Base-by-base conservation (phyloP, 2,329 filamentous ascomycete genomes). In the Hymenoscyphus repandus region DNA sequence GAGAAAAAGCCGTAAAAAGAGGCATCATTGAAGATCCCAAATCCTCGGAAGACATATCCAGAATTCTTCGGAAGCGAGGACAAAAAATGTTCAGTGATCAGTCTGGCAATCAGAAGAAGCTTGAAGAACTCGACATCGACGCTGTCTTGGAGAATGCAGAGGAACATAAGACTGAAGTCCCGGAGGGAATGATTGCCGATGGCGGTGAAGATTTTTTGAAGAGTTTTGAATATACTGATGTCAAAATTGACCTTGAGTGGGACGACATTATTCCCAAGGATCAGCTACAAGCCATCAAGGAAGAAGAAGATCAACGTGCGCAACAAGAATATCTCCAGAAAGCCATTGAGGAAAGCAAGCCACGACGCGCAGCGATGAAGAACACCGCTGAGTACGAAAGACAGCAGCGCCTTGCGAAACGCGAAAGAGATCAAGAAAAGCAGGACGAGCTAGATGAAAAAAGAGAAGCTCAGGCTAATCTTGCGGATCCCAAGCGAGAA, bases 221-320 rank as follows among this genome's bases (percentile, higher is more conserved):
- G 60, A 85, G 82, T 53, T 88, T 88, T 60, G 90, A 97, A 65
- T 95, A 96, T 64, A 96, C 93, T 1, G 93, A 99, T 68, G 92
- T 97, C 69, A 97, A 97, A 71, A 88, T 97, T 20, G 88, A 97
- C 58, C 83, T 97, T 22, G 90, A 95, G 60, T 99, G 93, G 93
- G 93, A 99, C 63, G 88, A 97, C 59, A 99, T 99, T 62, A 97
- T 99, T 60, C 95, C 93, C 0, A 90, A 91, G 53, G 90, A 96
- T 6, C 85, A 96, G 63, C 79, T 99, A 15, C 91, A 91, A 13
- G 85, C 84, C 53, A 87, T 97, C 70, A 96, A 95, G 68, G 85
- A 83, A 0, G 89, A 95, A 45, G 92, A 97, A 63, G 88, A 95
- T 59, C 83, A 86, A 67, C 86, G 87, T 64, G 82, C 88, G 50